Conservation (phyloP, 176 grass and related monocot species). For the Cenchrus americanus region DNA sequence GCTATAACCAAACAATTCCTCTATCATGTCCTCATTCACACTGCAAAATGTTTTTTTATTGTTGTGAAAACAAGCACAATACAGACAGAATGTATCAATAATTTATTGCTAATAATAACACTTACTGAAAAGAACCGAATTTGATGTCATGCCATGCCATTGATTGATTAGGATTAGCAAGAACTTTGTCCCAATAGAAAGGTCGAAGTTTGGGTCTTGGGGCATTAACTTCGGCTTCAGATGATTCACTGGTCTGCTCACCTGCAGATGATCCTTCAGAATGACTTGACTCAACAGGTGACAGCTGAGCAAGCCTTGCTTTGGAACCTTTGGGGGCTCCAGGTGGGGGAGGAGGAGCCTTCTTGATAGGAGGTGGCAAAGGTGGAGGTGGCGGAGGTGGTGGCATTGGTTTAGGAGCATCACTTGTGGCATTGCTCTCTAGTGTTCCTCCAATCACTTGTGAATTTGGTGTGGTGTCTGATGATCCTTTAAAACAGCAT, state of each 20-base stretch:
- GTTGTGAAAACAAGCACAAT: slow-evolving; percentile 30
- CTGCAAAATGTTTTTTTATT: slow-evolving; percentile 39
- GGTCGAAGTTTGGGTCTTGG: slow-evolving; percentile 76
- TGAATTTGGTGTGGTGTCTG: not conserved
- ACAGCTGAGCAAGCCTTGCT: slow-evolving; percentile 37
- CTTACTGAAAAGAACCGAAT: slow-evolving; percentile 98
- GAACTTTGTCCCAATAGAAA: slow-evolving; percentile 96
- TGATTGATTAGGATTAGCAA: slow-evolving; percentile 81
- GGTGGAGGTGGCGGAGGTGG: slow-evolving; percentile 38
- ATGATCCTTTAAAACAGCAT: slow-evolving; percentile 47
- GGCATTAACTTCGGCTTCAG: slow-evolving; percentile 44
- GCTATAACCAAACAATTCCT: slow-evolving; percentile 80
- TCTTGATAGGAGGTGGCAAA: slow-evolving; percentile 42
- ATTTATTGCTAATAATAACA: slow-evolving; percentile 1
- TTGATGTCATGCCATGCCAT: slow-evolving; percentile 96
- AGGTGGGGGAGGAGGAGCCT: slow-evolving; percentile 27
- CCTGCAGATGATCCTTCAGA: slow-evolving; percentile 55
- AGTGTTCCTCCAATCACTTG: slow-evolving; percentile 38
- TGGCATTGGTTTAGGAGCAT: slow-evolving; percentile 39
- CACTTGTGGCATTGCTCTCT: slow-evolving; percentile 31
- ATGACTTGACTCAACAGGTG: slow-evolving; percentile 48
- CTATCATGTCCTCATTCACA: slow-evolving; percentile 92
- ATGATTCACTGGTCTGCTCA: slow-evolving; percentile 35
- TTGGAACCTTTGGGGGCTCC: slow-evolving; percentile 40
- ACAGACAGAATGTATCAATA: slow-evolving; percentile 3